Conservation (phyloP, 75 land plant species). For the Sequoia sempervirens region DNA sequence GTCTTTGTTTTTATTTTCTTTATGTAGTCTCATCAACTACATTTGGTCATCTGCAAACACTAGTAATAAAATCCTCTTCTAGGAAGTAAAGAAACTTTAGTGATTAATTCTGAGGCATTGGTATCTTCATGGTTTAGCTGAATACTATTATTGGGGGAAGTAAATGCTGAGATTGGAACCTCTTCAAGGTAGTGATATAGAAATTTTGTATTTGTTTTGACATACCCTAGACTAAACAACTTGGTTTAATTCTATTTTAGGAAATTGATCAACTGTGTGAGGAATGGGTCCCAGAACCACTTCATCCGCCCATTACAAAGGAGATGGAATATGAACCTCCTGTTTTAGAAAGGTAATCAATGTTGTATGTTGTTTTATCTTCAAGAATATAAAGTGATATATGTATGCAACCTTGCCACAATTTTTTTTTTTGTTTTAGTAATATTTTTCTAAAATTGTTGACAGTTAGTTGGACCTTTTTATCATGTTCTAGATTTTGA, state of each 20-base stretch:
- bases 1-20: background rate
- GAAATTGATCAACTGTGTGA: constrained; percentile 92
- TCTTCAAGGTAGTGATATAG: background rate
- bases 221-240: background rate
- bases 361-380: background rate
- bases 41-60: background rate
- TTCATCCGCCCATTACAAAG: constrained; percentile 71
- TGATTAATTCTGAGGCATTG: background rate
- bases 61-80: background rate
- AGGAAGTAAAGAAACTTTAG: background rate
- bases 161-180: background rate
- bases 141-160: background rate
- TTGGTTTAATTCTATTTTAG: constrained; percentile 24
- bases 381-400: background rate
- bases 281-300: constrained; percentile 93
- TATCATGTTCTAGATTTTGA: background rate
- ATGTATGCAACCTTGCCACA: background rate
- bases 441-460: background rate
- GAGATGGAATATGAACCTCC: constrained; percentile 69
- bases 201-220: background rate
- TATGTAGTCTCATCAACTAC: background rate
- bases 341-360: constrained; percentile 67
- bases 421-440: background rate
- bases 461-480: background rate
- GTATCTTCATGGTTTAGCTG: background rate